Evolutionary conservation across 2,329 filamentous ascomycete species (phyloP).

Genomic region (Trichophyton simii): DNA sequence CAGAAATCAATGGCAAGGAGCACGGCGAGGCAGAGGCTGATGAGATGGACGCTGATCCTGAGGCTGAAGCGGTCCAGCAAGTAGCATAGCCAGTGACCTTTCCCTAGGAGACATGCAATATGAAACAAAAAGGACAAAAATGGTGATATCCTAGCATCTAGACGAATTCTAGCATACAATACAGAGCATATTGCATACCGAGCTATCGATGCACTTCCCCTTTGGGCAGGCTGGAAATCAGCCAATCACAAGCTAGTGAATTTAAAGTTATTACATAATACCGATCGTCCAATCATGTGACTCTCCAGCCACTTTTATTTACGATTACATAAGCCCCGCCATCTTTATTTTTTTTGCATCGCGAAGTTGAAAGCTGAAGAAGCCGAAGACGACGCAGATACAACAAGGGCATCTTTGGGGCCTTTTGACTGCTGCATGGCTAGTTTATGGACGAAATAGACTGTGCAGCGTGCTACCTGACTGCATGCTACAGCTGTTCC

Average conservation of each 20-base stretch:
- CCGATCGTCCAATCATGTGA: not conserved
- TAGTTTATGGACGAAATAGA: not conserved
- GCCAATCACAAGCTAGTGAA: not conserved
- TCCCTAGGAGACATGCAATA: not conserved
- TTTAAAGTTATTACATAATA: not conserved
- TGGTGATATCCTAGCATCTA: not conserved
- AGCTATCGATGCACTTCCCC: too few species aligned
- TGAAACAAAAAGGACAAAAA: not conserved
- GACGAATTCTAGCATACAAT: not conserved
- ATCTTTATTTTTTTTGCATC: constrained; percentile 7
- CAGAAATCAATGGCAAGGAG: not conserved
- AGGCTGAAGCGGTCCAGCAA: not conserved
- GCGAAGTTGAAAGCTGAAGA: not conserved
- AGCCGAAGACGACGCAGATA: not conserved
- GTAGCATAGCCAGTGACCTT: not conserved
- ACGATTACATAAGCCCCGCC: constrained; percentile 12
- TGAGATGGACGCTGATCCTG: not conserved
- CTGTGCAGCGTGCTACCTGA: too few species aligned
- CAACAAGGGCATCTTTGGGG: not conserved
- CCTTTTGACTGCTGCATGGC: not conserved
- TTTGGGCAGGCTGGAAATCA: not conserved
- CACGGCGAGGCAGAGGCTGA: not conserved
- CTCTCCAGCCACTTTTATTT: constrained; percentile 6
- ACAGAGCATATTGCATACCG: too few species aligned
- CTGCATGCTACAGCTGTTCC: not conserved